Percentiles rank a stretch among this genome's conserved stretches.
phyloP scores from a whole-genome alignment of 768 basidiomycete genomes.

The Trichaptum fuscoviolaceum region DNA sequence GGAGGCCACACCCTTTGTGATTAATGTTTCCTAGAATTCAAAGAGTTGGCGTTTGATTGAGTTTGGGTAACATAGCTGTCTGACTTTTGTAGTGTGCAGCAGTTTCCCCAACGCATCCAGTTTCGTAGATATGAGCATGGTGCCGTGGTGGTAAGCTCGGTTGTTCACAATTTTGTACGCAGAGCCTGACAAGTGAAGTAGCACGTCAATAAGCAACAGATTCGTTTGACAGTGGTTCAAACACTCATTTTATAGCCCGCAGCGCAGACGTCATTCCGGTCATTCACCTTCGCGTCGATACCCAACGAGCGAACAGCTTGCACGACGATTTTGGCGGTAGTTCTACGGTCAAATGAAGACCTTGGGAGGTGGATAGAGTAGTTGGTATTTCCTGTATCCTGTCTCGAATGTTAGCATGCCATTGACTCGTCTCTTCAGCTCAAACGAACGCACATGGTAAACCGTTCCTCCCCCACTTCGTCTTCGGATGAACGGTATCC shows the following conservation, averaged over 20 bases:
- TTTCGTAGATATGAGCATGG: conserved; percentile 89
- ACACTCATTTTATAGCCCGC: conserved; percentile 81
- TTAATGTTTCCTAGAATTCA: conserved; percentile 58
- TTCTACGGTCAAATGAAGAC: conserved; percentile 68
- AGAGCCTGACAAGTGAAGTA: conserved; percentile 83
- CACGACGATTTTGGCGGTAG: conserved; percentile 72
- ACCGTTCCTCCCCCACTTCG: conserved; percentile 94
- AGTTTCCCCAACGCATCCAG: conserved; percentile 69
- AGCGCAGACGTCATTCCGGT: conserved; percentile 88
- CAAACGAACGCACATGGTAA: conserved; percentile 68
- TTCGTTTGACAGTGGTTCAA: conserved; percentile 8
- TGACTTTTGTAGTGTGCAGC: conserved; percentile 61
- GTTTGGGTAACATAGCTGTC: conserved; percentile 11
- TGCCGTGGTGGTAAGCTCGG: conserved; percentile 96
- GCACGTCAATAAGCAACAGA: conserved; percentile 9
- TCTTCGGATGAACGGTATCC: conserved; percentile 75
- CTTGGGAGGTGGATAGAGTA: conserved; percentile 92
- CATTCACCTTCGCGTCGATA: conserved; percentile 71
- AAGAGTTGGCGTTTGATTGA: neutral
- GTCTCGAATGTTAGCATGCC: conserved; percentile 5
- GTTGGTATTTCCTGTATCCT: conserved; percentile 98
- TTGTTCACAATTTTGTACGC: conserved; percentile 93
- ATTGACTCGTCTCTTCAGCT: neutral
- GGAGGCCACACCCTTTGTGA: conserved; percentile 82
- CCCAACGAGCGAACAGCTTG: conserved; percentile 73